Percentiles rank a stretch among this genome's conserved stretches.
phyloP scores from a whole-genome alignment of 2,329 filamentous ascomycete genomes.

The Hymenoscyphus salicellus region DNA sequence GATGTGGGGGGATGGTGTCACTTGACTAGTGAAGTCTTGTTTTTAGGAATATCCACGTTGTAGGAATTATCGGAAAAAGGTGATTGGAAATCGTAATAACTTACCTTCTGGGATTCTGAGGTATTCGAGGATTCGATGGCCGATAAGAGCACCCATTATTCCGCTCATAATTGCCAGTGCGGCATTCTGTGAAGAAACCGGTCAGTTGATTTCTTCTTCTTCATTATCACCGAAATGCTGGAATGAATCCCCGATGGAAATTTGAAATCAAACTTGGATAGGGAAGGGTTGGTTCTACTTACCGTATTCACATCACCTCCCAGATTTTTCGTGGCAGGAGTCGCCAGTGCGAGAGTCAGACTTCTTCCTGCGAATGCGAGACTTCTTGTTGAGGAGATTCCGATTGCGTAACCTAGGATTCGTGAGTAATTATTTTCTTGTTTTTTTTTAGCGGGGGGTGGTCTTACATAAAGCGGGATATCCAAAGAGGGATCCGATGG shows the following conservation, averaged over 20 bases:
- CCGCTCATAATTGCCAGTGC: conserved; percentile 59
- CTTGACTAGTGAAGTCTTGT: background rate
- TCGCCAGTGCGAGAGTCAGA: conserved; percentile 58
- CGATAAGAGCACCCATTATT: conserved; percentile 57
- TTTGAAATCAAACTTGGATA: too few species aligned
- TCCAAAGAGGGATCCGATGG: conserved; percentile 52
- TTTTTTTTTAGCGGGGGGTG: background rate
- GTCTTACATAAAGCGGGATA: conserved; percentile 50
- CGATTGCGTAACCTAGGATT: conserved; percentile 43
- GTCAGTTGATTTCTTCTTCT: background rate
- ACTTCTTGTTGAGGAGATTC: conserved; percentile 51
- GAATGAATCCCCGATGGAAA: too few species aligned
- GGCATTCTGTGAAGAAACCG: conserved; percentile 39
- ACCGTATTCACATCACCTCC: conserved; percentile 53
- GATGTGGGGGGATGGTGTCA: conserved; percentile 1
- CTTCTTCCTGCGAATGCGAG: conserved; percentile 56
- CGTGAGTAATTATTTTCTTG: background rate
- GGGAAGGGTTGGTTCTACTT: background rate
- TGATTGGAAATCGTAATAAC: conserved; percentile 12
- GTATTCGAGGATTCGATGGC: conserved; percentile 46
- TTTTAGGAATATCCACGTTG: background rate
- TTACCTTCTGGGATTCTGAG: conserved; percentile 53
- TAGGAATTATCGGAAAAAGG: background rate
- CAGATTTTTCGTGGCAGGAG: conserved; percentile 54
- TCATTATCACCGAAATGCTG: too few species aligned